Base-by-base conservation (phyloP, 2,329 filamentous ascomycete species). In the Ilyonectria robusta region DNA sequence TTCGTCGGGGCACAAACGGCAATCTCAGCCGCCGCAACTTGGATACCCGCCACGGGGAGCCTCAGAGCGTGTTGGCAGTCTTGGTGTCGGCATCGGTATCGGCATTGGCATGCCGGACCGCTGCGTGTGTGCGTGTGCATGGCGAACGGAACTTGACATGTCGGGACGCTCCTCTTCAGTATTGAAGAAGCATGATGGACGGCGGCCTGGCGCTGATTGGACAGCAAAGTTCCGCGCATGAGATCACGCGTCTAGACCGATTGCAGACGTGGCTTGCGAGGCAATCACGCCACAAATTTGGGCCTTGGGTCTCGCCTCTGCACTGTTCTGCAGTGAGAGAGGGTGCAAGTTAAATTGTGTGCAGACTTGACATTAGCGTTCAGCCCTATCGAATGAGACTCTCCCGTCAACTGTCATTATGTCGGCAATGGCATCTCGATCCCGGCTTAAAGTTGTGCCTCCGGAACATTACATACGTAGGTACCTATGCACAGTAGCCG, bases 111-210 rank as follows among this genome's bases (percentile, higher is more conserved):
- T 76, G 68, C 70, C 74, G 70, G 65, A 69, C 74, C 68, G 74
- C 72, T 69, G 66, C 44, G 59, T 72, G 71, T 74, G 71, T 74
- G 68, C 74, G 71, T 74, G 71, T 74, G 68, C 74, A 75, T 76
- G 68, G 67, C 65, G 68, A 76, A 60, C 67, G 58, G 67, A 71
- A 67, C 68, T 65, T 62, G 65, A 65, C 67, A 65, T 75, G 74
- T 69, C 68, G 70, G 72, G 63, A 48, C 69, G 60, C 65, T 68
- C 67, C 57, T 69, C 62, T 54, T 50, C 46, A 33, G 53, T 21
- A 47, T 53, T 75, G 65, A 67, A 70, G 69, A 70, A 65, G 63
- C 59, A 56, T 55, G 40, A 17, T 23, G 35, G 10, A 67, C 44
- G 62, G 26, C 56, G 53, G 63, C 47, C 33, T 9, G 51, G 57